Evolutionary conservation across 106 monocot species (phyloP), one percentile per base, ranked within the genome.

Genomic region (Platanthera guangdongensis): DNA sequence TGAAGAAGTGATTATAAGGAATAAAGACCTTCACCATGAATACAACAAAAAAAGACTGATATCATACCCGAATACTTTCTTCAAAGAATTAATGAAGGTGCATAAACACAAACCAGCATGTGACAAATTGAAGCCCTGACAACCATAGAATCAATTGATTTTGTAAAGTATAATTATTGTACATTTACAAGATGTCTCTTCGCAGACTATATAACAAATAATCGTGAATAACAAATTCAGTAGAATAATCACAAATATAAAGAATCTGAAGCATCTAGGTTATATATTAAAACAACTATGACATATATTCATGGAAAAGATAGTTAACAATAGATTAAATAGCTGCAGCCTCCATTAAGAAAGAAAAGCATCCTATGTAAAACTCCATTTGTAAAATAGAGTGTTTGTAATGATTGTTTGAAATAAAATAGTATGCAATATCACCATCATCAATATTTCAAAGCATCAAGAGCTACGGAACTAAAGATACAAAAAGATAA

Each of bases 151-250:
- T 2, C 65, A 32, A 30, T 65, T 65, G 65, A 65, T 32, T 39
- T 32, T 32, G 65, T 65, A 32, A 65, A 65, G 13, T 9, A 30
- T 30, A 65, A 32, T 32, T 32, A 30, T 18, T 60, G 19, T 65
- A 65, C 32, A 6, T 60, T 32, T 6, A 65, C 18, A 3, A 30
- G 32, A 65, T 32, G 9, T 30, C 30, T 10, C 9, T 8, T 32
- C 11, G 30, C 12, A 60, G 7, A 32, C 25, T 32, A 32, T 65
- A 65, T 12, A 8, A 30, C 4, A 39, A 65, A 65, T 8, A 65
- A 12, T 65, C 32, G 65, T 65, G 30, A 65, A 65, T 5, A 12
- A 65, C 65, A 65, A 65, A 63, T 63, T 16, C 62, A 63, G 62
- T 63, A 63, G 21, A 13, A 63, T 19, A 63, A 63, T 63, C 22